These are phyloP conservation scores for Ploettnerulaceae sp. DNA, from an alignment of 2,329 filamentous ascomycete species.

Conservation along the genomic window DNA sequence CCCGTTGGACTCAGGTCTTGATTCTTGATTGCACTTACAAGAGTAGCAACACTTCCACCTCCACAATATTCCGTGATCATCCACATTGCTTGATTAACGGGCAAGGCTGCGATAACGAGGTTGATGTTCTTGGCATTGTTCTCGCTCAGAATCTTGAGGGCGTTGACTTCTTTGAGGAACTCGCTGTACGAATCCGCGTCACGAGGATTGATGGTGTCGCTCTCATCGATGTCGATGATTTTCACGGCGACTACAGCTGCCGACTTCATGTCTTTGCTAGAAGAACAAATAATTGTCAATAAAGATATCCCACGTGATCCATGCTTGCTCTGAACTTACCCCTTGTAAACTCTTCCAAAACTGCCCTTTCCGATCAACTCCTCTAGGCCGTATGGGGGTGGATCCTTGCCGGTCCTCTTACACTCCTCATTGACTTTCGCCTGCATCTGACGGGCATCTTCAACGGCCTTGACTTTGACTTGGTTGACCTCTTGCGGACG, in stretches of 20 bases:
- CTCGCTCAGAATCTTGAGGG: constrained; percentile 68
- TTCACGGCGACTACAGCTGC: constrained; percentile 65
- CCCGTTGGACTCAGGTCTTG: too few species aligned
- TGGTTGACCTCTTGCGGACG: constrained; percentile 16
- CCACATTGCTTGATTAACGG: constrained; percentile 77
- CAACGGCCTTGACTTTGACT: constrained; percentile 37
- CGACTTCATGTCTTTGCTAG: constrained; percentile 33
- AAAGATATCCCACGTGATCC: constrained; percentile 16
- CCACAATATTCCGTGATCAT: constrained; percentile 84
- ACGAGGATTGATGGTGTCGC: constrained; percentile 62
- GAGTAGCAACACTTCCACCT: constrained; percentile 73
- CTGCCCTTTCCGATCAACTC: constrained; percentile 73
- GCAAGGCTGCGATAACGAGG: constrained; percentile 71
- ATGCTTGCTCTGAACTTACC: constrained; percentile 23
- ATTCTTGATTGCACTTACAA: constrained; percentile 41
- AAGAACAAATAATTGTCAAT: constrained; percentile 6
- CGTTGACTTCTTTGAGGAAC: constrained; percentile 62
- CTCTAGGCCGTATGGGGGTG: constrained; percentile 62
- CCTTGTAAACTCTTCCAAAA: constrained; percentile 71
- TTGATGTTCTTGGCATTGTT: constrained; percentile 76
- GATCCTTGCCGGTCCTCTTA: constrained; percentile 52
- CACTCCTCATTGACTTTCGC: constrained; percentile 57
- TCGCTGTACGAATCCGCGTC: constrained; percentile 64
- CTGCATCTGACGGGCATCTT: constrained; percentile 69
- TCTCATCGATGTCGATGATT: constrained; percentile 79